Percentiles rank a stretch among this genome's conserved stretches.
Conservation (phyloP, 176 grass and related monocot genomes). For the Zizania latifolia region DNA sequence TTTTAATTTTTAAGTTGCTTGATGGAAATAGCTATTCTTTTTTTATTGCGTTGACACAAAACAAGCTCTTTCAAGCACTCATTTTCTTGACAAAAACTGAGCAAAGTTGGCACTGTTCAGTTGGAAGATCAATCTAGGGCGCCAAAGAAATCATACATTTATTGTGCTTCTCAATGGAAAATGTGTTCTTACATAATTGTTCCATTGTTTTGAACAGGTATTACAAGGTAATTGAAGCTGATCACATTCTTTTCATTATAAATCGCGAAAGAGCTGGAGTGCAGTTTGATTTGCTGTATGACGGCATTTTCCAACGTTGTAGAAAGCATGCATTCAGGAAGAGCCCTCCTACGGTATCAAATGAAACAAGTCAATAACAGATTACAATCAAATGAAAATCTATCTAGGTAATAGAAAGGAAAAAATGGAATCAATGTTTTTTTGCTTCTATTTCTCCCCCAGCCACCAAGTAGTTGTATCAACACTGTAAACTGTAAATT, state of each 20-base stretch:
- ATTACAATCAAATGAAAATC: conserved; percentile 1
- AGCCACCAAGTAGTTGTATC: not conserved
- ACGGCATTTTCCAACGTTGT: conserved; percentile 90
- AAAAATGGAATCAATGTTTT: not conserved
- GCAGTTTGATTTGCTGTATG: conserved; percentile 91
- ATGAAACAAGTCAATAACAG: conserved; percentile 55
- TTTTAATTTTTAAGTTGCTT: conserved; percentile 23
- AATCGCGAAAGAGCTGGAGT: conserved; percentile 94
- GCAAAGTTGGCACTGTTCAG: conserved; percentile 5
- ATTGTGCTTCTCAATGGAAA: not conserved
- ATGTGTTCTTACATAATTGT: not conserved
- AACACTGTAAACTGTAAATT: conserved; percentile 30
- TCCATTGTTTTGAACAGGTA: conserved; percentile 42
- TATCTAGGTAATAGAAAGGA: conserved; percentile 29
- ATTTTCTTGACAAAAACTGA: not conserved
- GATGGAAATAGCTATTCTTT: not conserved
- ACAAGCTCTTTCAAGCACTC: not conserved
- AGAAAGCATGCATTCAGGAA: conserved; percentile 70
- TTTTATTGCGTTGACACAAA: too few species aligned
- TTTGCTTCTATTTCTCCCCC: not conserved
- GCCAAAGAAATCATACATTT: not conserved
- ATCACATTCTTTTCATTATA: conserved; percentile 97
- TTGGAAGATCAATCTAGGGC: not conserved
- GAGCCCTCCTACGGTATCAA: conserved; percentile 49
- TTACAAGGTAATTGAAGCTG: conserved; percentile 89